Percentiles rank a stretch among this genome's conserved stretches.
Conservation (phyloP, 2,329 filamentous ascomycete genomes). For the Diaporthe batatas region DNA sequence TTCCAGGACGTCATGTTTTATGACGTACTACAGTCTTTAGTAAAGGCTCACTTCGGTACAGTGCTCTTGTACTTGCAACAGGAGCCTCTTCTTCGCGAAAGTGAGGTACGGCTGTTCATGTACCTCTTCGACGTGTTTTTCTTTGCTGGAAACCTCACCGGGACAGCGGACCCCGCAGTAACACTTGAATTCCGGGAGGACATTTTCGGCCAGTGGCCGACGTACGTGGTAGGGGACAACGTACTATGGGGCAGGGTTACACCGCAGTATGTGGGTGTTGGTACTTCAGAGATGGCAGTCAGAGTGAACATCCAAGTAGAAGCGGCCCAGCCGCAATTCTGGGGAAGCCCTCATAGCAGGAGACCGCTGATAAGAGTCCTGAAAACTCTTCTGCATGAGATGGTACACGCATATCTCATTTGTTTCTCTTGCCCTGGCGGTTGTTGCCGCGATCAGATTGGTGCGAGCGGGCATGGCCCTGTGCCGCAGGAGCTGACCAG, state of each 20-base stretch:
- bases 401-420: not conserved
- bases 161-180: not conserved
- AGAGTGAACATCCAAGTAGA: not conserved
- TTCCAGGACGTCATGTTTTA: not conserved
- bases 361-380: not conserved
- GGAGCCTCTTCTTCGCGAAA: not conserved
- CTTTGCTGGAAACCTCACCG: not conserved
- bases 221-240: rapidly evolving
- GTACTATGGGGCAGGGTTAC: too few relatives aligned
- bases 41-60: not conserved
- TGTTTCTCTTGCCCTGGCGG: not conserved
- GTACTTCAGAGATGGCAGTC: not conserved
- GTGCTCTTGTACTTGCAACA: not conserved
- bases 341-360: not conserved
- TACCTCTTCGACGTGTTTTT: not conserved
- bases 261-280: not conserved
- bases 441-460: not conserved
- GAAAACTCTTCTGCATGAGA: not conserved
- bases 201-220: not conserved
- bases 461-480: not conserved
- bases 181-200: not conserved
- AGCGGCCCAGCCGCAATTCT: not conserved
- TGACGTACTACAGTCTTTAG: not conserved
- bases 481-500: not conserved
- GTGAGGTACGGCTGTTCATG: not conserved